phyloP scores from a whole-genome alignment of 192 early-diverging fungal genomes.

The Backusella tarrabulga region DNA sequence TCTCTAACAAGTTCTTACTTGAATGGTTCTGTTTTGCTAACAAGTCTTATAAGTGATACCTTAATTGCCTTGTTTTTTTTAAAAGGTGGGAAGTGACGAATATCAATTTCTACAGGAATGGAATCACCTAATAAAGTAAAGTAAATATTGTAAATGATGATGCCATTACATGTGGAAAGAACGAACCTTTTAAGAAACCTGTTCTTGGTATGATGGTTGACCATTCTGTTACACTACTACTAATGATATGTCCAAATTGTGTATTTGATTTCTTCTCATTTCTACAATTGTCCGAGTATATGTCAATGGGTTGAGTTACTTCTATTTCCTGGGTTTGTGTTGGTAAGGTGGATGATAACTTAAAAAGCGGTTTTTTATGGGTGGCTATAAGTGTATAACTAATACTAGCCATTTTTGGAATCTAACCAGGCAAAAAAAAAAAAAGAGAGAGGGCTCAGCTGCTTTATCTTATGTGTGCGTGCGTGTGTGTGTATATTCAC shows the following conservation, averaged over 20 bases:
- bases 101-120: neutral
- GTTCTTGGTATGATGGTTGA: constrained; percentile 1
- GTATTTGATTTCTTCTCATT: neutral
- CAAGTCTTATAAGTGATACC: neutral
- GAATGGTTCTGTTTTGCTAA: neutral
- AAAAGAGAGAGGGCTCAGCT: neutral
- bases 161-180: neutral
- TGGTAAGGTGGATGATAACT: neutral
- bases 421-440: neutral
- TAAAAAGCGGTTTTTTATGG: constrained; percentile 1
- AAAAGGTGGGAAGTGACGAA: neutral
- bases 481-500: neutral
- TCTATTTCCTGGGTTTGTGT: neutral
- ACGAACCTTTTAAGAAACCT: neutral
- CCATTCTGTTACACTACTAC: neutral
- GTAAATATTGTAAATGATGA: neutral
- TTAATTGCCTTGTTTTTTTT: neutral
- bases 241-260: neutral
- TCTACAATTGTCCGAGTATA: neutral
- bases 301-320: neutral
- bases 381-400: neutral
- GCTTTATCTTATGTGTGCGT: neutral
- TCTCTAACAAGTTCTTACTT: neutral
- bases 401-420: constrained; percentile 1
- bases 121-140: neutral